Base-by-base conservation (phyloP, 345 rosid genomes). In the Viola odorata region DNA sequence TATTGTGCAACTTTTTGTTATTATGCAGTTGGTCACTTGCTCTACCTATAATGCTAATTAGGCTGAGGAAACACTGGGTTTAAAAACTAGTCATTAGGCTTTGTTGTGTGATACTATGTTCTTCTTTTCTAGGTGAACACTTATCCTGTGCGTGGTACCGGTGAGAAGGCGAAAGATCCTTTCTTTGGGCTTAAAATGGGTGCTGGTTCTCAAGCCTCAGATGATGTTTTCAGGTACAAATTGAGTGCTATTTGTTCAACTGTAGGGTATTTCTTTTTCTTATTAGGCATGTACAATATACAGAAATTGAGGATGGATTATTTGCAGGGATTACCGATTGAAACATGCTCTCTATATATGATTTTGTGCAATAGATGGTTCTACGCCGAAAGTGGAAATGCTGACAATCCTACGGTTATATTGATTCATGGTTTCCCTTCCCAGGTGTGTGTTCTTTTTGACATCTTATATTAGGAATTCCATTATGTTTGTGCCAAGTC, bases 401-500 rank as follows among this genome's bases (percentile, higher is more conserved):
- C 70, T 48, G 80, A 79, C 52, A 80, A 77, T 60, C 89, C 80
- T 63, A 65, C 86, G 5, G 87, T 92, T 59, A 68, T 92, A 57
- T 72, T 92, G 64, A 75, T 92, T 38, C 96, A 92, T 63, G 98
- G 96, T 68, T 81, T 92, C 64, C 98, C 96, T 65, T 92, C 96
- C 49, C 96, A 89, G 82, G 98, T 87, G 42, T 73, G 67, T 67
- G 50, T 53, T 64, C 60, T 45, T 32, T 4, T 52, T 44, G 38
- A 17, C 57, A 23, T 7, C 3, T 15, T 10, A 13, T 9, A 15
- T 16, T 56, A 36, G 16, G 53, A 45, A 42, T 60, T 17, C 13
- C 1, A 9, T 13, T 5, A 36, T 52, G 5, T 45, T 57, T 6
- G 17, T 51, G 16, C 8, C 0, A 51, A 11, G 17, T 51, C 32